phyloP scores from a whole-genome alignment of 345 rosid species.

The Trapa incisa region DNA sequence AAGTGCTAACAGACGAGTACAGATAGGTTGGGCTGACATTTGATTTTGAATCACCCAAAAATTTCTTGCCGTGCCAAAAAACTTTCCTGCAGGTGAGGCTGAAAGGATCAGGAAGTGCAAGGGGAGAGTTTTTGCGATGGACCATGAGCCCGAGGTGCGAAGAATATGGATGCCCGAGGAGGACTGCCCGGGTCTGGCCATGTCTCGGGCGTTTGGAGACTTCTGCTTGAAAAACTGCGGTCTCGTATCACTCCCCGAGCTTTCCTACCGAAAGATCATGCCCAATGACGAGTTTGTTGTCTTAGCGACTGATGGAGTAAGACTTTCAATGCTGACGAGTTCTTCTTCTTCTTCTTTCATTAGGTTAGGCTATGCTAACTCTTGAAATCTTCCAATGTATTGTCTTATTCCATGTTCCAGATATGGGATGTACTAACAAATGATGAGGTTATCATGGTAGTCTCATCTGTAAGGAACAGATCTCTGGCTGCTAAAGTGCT shows the following conservation, averaged over 20 bases:
- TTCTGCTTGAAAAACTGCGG: constrained; percentile 92
- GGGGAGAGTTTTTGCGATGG: constrained; percentile 81
- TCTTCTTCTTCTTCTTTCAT: no score
- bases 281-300: constrained; percentile 68
- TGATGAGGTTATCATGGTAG: constrained; percentile 54
- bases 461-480: constrained; percentile 45
- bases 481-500: constrained; percentile 57
- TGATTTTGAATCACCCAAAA: background rate
- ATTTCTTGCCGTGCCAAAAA: background rate
- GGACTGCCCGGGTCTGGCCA: constrained; percentile 89
- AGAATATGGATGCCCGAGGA: constrained; percentile 95
- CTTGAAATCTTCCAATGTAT: background rate
- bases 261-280: constrained; percentile 49
- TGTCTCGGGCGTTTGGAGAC: constrained; percentile 95
- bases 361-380: no score
- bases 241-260: constrained; percentile 58
- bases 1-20: background rate
- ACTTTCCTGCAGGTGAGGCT: constrained; percentile 47
- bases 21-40: background rate
- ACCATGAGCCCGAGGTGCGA: constrained; percentile 62
- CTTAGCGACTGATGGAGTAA: constrained; percentile 91
- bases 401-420: constrained; percentile 16
- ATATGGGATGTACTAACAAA: constrained; percentile 87
- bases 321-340: background rate
- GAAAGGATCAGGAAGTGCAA: constrained; percentile 50